A percentile compares a stretch with the other conserved stretches of the same genome.
phyloP scores from a whole-genome alignment of 1,284 basidiomycete genomes.

The Ustilago curta region DNA sequence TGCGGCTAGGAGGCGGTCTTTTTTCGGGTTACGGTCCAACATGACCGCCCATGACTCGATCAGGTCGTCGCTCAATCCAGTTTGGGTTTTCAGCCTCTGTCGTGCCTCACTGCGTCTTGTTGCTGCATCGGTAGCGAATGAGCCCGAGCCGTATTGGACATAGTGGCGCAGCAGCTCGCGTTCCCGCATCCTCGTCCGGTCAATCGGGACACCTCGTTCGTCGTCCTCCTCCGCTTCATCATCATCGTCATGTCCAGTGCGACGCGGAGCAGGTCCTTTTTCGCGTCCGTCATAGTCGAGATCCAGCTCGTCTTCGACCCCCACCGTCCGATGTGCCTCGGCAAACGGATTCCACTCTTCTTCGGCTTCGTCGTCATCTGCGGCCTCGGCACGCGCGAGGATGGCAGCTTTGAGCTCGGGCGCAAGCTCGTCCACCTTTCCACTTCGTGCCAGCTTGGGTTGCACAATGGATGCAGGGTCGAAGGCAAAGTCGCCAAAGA shows the following conservation, averaged over 20 bases:
- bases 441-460: constrained; percentile 16
- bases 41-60: constrained; percentile 61
- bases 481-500: constrained; percentile 45
- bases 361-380: constrained; percentile 48
- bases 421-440: constrained; percentile 32
- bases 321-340: constrained; percentile 30
- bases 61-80: constrained; percentile 51
- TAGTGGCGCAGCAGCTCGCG: constrained; percentile 40
- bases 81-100: constrained; percentile 22
- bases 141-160: constrained; percentile 25
- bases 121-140: constrained; percentile 28
- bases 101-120: constrained; percentile 28
- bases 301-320: constrained; percentile 54
- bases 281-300: constrained; percentile 44
- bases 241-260: constrained; percentile 14
- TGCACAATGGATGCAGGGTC: constrained; percentile 29
- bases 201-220: constrained; percentile 5
- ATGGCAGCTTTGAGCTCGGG: constrained; percentile 53
- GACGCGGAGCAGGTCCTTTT: constrained; percentile 8
- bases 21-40: constrained; percentile 57
- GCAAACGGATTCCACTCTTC: constrained; percentile 55
- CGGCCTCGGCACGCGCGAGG: constrained; percentile 49
- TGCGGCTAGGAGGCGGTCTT: constrained; percentile 50
- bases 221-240: constrained; percentile 17
- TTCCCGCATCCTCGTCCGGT: constrained; percentile 27